These are phyloP conservation scores for Escovopsis sp. DNA, from an alignment of 2,329 filamentous ascomycete species.

Conservation along the genomic window DNA sequence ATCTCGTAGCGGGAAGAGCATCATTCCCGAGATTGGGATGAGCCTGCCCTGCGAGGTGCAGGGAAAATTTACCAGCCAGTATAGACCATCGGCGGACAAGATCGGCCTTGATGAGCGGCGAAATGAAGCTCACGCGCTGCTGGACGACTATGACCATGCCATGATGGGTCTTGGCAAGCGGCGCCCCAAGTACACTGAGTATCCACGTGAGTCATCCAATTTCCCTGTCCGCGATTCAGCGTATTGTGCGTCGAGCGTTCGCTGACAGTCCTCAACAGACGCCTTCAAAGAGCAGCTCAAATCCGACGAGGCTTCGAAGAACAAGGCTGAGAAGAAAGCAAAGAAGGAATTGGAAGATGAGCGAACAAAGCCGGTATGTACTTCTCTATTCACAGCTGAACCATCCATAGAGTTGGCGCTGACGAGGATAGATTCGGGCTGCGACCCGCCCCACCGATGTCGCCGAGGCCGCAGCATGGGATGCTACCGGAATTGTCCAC, in stretches of 20 bases:
- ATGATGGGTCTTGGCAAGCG: constrained; percentile 27
- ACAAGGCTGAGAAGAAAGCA: constrained; percentile 30
- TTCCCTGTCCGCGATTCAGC: too few species aligned
- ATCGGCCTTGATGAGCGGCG: constrained; percentile 26
- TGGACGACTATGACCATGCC: constrained; percentile 26
- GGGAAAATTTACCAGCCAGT: constrained; percentile 25
- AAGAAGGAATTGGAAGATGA: constrained; percentile 26
- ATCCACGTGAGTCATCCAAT: constrained; percentile 19
- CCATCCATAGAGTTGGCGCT: background rate
- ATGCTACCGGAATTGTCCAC: constrained; percentile 34
- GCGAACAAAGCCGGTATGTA: constrained; percentile 23
- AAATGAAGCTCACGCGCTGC: constrained; percentile 21
- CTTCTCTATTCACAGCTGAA: background rate
- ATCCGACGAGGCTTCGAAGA: constrained; percentile 28
- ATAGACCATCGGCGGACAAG: constrained; percentile 23
- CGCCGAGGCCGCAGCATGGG: constrained; percentile 35
- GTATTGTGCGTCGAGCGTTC: too few species aligned
- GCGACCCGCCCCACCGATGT: constrained; percentile 28
- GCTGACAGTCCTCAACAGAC: constrained; percentile 11
- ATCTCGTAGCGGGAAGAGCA: constrained; percentile 21
- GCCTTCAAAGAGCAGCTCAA: constrained; percentile 31
- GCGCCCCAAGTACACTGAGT: constrained; percentile 31
- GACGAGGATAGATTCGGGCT: constrained; percentile 20
- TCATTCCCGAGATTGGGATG: constrained; percentile 24
- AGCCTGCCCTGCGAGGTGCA: constrained; percentile 29